These are phyloP conservation scores for Mortierella sp. DNA, from an alignment of 371 early-diverging fungal species.

Conservation along the genomic window DNA sequence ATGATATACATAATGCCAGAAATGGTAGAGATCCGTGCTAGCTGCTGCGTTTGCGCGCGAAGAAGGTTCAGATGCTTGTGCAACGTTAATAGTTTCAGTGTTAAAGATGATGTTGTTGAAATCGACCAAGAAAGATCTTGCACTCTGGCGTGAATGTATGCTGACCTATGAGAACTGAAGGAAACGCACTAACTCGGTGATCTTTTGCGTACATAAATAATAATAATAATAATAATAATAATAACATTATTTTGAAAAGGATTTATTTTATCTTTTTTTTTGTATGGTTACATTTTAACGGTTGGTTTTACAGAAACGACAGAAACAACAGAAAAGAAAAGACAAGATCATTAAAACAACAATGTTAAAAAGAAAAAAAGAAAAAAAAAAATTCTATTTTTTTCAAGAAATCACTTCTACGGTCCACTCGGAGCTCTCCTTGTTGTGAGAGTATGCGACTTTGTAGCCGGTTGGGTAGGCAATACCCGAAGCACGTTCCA, in stretches of 20 bases:
- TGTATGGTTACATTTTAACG: too few species aligned
- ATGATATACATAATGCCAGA: slow-evolving; percentile 1
- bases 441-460: slow-evolving; percentile 16
- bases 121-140: background rate
- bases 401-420: slow-evolving; percentile 21
- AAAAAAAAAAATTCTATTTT: background rate
- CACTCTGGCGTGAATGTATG: background rate
- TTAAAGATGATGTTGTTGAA: background rate
- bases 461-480: slow-evolving; percentile 39
- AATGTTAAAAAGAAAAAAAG: background rate
- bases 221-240: too few species aligned
- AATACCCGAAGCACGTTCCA: slow-evolving; percentile 29
- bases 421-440: slow-evolving; percentile 22
- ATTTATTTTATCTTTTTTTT: too few species aligned
- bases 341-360: too few species aligned
- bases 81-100: background rate
- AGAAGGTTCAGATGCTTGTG: background rate
- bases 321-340: too few species aligned
- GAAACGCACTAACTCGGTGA: slow-evolving; percentile 12
- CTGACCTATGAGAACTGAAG: background rate
- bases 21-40: slow-evolving; percentile 5
- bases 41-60: background rate
- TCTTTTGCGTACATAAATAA: background rate
- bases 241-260: too few species aligned
- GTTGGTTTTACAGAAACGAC: too few species aligned